Percentiles rank a stretch among this genome's conserved stretches.
Evolutionary conservation across 2,329 filamentous ascomycete species (phyloP).

Genomic region (Ustulina deusta): DNA sequence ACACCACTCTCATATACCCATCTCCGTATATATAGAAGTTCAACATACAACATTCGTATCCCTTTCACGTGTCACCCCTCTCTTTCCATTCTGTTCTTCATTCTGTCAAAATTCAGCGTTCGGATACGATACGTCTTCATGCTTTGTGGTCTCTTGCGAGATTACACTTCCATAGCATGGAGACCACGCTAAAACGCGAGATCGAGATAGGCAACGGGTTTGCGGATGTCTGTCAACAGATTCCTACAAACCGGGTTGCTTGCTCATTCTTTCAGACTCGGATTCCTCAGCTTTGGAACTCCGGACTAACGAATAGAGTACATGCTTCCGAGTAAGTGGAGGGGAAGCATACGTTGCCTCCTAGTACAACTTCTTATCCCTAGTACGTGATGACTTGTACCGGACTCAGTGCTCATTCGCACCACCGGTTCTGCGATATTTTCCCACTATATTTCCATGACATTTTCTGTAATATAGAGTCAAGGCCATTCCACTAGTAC

Average conservation of each 20-base stretch:
- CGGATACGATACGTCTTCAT: constrained; percentile 74
- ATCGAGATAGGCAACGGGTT: constrained; percentile 55
- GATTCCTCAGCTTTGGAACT: constrained; percentile 67
- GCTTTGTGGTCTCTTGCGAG: constrained; percentile 51
- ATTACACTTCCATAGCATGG: constrained; percentile 58
- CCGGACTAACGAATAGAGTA: constrained; percentile 74
- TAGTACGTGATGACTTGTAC: too few relatives aligned
- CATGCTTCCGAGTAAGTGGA: constrained; percentile 53
- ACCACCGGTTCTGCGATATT: not conserved
- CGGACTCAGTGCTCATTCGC: not conserved
- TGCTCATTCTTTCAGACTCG: constrained; percentile 73
- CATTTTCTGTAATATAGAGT: not conserved
- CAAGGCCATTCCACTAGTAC: too few relatives aligned
- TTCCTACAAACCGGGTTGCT: constrained; percentile 39
- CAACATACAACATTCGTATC: constrained; percentile 36
- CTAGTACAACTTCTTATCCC: not conserved
- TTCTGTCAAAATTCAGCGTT: constrained; percentile 58
- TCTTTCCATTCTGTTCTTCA: not conserved
- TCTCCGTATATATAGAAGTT: constrained; percentile 48
- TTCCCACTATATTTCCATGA: not conserved
- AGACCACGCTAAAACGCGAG: constrained; percentile 73
- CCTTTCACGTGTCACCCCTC: not conserved
- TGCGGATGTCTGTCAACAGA: constrained; percentile 38
- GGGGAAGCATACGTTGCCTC: not conserved
- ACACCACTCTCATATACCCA: constrained; percentile 54